These are phyloP conservation scores for Euphorbia schlechtendalii DNA, from an alignment of 441 rosid genomes.

Conservation along the genomic window DNA sequence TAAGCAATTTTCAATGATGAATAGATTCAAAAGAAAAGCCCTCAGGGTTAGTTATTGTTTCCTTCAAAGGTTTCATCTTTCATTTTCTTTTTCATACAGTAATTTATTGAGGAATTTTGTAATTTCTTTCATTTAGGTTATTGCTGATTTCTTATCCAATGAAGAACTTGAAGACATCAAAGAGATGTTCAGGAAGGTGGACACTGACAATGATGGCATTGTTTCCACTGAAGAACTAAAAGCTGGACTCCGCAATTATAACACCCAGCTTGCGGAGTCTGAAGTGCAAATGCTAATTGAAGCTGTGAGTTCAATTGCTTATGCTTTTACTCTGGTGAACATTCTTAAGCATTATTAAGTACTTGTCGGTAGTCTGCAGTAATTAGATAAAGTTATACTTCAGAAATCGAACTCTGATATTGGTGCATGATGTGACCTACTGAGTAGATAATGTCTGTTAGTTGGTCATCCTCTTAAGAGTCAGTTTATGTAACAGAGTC, in stretches of 20 bases:
- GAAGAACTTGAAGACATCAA: conserved; percentile 94
- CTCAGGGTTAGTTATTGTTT: conserved; percentile 60
- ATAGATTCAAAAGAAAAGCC: conserved; percentile 98
- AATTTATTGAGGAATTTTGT: conserved; percentile 18
- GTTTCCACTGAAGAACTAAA: conserved; percentile 82
- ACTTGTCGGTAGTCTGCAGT: not conserved
- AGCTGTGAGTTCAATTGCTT: conserved; percentile 61
- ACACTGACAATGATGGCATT: conserved; percentile 75
- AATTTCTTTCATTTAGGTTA: conserved; percentile 46
- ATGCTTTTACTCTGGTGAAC: conserved; percentile 6
- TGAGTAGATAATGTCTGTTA: not conserved
- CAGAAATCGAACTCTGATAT: not conserved
- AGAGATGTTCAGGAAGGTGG: conserved; percentile 91
- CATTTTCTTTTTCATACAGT: not conserved
- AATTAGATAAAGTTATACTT: not conserved
- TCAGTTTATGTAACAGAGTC: not conserved
- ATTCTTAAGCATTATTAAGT: conserved; percentile 1
- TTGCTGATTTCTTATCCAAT: conserved; percentile 84
- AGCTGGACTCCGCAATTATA: conserved; percentile 65
- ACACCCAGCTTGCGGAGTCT: conserved; percentile 83
- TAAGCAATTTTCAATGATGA: conserved; percentile 98
- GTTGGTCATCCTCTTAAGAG: not conserved
- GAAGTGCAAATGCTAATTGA: conserved; percentile 95
- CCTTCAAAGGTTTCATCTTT: conserved; percentile 6
- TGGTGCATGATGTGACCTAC: not conserved